These are phyloP conservation scores for Avicennia marina DNA, from an alignment of 257 asterid genomes.

Conservation along the genomic window DNA sequence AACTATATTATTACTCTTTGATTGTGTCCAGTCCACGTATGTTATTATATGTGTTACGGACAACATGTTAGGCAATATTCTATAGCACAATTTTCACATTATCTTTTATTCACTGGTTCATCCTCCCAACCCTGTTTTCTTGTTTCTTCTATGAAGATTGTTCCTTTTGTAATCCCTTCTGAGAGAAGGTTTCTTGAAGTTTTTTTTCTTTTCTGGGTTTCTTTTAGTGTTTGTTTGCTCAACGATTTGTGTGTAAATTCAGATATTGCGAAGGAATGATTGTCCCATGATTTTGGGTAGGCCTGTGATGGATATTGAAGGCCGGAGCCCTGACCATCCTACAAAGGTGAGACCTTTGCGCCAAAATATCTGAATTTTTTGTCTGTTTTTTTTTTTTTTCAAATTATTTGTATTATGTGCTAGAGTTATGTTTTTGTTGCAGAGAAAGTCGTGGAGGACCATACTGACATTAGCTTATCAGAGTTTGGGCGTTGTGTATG, in stretches of 20 bases:
- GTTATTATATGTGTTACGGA: constrained; percentile 11
- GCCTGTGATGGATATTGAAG: constrained; percentile 78
- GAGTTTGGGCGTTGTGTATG: constrained; percentile 94
- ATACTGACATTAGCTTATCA: constrained; percentile 83
- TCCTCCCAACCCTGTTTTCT: constrained; percentile 25
- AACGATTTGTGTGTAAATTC: no score
- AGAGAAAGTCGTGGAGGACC: constrained; percentile 89
- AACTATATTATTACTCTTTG: background rate
- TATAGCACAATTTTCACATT: constrained; percentile 36
- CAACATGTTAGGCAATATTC: constrained; percentile 23
- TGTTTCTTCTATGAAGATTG: constrained; percentile 23
- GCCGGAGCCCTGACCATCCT: constrained; percentile 42
- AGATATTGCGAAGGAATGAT: constrained; percentile 23
- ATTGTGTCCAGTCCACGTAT: constrained; percentile 26
- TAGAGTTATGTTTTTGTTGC: no score
- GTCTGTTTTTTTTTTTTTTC: background rate
- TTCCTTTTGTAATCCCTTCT: constrained; percentile 11
- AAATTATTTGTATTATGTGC: background rate
- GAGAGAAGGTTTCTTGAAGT: constrained; percentile 12
- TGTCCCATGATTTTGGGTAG: constrained; percentile 38
- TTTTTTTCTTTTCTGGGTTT: background rate
- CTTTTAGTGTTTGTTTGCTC: constrained; percentile 8
- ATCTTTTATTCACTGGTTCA: constrained; percentile 26
- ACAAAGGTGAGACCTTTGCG: constrained; percentile 55
- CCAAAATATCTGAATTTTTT: background rate